phyloP scores from a whole-genome alignment of 1,284 basidiomycete genomes.

The Trametes polyzona region DNA sequence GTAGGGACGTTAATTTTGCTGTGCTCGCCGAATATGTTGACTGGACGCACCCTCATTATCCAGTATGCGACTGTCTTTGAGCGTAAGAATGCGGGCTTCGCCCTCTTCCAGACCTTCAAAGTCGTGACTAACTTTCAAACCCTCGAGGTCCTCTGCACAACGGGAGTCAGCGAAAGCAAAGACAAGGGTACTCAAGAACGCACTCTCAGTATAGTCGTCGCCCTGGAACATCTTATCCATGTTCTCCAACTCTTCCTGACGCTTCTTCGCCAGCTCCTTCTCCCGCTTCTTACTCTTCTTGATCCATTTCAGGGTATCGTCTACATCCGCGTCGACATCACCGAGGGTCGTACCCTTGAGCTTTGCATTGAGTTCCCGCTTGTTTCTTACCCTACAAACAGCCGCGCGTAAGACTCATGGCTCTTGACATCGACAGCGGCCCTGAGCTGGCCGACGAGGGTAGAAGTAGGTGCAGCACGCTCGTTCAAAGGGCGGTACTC shows the following conservation, averaged over 20 bases:
- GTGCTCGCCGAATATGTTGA: not conserved
- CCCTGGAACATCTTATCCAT: slow-evolving; percentile 77
- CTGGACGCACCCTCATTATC: slow-evolving; percentile 78
- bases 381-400: slow-evolving; percentile 81
- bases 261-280: slow-evolving; percentile 79
- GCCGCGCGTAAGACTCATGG: slow-evolving; percentile 49
- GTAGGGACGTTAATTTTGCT: not conserved
- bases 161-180: slow-evolving; percentile 14
- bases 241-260: slow-evolving; percentile 78
- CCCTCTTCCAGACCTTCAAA: slow-evolving; percentile 91
- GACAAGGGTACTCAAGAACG: slow-evolving; percentile 34
- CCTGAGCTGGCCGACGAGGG: slow-evolving; percentile 41
- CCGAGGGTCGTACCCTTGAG: slow-evolving; percentile 91
- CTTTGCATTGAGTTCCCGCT: slow-evolving; percentile 86
- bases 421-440: slow-evolving; percentile 20
- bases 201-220: slow-evolving; percentile 81
- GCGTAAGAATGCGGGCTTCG: slow-evolving; percentile 92
- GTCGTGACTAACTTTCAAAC: slow-evolving; percentile 95
- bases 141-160: slow-evolving; percentile 78
- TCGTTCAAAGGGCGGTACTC: slow-evolving; percentile 49
- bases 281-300: slow-evolving; percentile 88
- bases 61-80: slow-evolving; percentile 94
- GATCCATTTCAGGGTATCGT: slow-evolving; percentile 85
- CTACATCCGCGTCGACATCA: slow-evolving; percentile 74
- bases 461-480: slow-evolving; percentile 52